A percentile compares a stretch with the other conserved stretches of the same genome.
Evolutionary conservation across 2,329 filamentous ascomycete species (phyloP).

Genomic region (Cercospora sesami): DNA sequence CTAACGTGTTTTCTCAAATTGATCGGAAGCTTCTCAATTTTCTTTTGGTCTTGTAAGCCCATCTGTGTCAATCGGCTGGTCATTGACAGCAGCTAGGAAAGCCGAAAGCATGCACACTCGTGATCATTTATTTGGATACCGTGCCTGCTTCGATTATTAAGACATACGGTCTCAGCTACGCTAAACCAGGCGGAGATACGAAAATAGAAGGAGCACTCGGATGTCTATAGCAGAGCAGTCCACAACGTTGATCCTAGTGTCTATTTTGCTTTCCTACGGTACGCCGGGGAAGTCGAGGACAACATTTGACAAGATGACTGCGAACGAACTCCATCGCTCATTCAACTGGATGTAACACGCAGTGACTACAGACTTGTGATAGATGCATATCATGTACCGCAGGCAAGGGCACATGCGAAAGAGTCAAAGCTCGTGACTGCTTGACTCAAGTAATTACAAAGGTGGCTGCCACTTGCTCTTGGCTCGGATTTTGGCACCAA

Average conservation of each 20-base stretch:
- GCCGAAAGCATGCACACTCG: neutral
- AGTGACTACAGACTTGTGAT: neutral
- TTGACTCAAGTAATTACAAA: neutral
- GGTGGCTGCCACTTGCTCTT: slow-evolving; percentile 58
- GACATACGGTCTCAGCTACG: neutral
- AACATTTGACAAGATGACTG: neutral
- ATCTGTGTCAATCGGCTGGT: neutral
- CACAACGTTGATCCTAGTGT: neutral
- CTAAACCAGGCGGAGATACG: neutral
- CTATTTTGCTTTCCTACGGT: neutral
- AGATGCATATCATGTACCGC: neutral
- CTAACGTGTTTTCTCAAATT: neutral
- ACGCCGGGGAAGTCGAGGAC: neutral
- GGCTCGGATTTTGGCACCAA: slow-evolving; percentile 39
- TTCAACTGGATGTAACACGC: neutral
- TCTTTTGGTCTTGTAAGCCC: neutral
- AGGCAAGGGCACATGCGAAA: neutral
- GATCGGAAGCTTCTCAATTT: neutral
- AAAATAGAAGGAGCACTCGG: neutral
- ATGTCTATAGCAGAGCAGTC: neutral
- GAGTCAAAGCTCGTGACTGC: neutral
- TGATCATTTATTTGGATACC: neutral
- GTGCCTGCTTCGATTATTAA: neutral
- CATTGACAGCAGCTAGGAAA: neutral
- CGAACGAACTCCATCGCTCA: neutral